Conservation (phyloP, 2,329 filamentous ascomycete species). For the Orbilia ellipsospora region DNA sequence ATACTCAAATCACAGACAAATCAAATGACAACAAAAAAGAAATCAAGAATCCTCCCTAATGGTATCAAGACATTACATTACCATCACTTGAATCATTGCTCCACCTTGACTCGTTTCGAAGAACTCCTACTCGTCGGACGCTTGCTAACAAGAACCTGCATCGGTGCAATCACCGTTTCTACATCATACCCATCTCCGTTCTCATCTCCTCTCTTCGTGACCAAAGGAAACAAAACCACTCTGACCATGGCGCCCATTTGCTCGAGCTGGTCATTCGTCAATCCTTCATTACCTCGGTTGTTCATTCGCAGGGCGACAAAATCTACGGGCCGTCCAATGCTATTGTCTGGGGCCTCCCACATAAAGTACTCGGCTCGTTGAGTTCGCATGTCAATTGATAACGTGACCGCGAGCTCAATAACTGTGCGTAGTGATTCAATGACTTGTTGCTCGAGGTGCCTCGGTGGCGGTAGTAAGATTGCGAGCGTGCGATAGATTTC, state of each 20-base stretch:
- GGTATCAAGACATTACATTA: conserved; percentile 3
- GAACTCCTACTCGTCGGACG: conserved; percentile 29
- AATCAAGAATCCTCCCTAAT: not conserved
- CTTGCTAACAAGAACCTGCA: conserved; percentile 84
- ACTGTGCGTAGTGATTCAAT: conserved; percentile 86
- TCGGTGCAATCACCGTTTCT: conserved; percentile 93
- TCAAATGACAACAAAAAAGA: not conserved
- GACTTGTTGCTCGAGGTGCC: conserved; percentile 81
- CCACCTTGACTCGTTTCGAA: conserved; percentile 42
- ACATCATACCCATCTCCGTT: conserved; percentile 81
- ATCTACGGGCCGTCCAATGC: conserved; percentile 89
- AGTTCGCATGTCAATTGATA: conserved; percentile 96
- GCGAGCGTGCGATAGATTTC: conserved; percentile 87
- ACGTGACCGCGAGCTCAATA: conserved; percentile 84
- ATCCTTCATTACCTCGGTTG: conserved; percentile 70
- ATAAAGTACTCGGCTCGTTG: conserved; percentile 98
- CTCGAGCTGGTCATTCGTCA: conserved; percentile 77
- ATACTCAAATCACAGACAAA: conserved; percentile 17
- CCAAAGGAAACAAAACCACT: conserved; percentile 92
- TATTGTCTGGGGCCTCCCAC: conserved; percentile 90
- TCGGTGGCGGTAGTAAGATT: conserved; percentile 85
- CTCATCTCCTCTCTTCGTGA: conserved; percentile 95
- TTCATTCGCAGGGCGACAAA: conserved; percentile 94
- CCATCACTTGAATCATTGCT: conserved; percentile 7
- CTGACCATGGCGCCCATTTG: conserved; percentile 80